phyloP scores from a whole-genome alignment of 2,329 filamentous ascomycete genomes.

The Arthrocladium fulminans region DNA sequence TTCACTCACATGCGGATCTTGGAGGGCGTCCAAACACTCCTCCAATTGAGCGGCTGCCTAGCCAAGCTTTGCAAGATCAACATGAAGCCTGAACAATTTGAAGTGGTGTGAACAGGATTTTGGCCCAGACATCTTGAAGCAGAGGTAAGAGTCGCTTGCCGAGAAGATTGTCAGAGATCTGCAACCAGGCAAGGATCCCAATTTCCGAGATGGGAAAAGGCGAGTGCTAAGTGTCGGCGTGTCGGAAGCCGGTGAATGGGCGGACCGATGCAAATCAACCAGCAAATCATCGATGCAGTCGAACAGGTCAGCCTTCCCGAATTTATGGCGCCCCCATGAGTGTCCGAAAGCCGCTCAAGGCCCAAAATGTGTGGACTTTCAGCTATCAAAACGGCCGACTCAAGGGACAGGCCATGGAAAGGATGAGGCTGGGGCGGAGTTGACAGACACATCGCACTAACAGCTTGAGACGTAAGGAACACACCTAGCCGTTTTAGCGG shows the following conservation, averaged over 20 bases:
- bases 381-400: neutral
- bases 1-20: slow-evolving; percentile 99
- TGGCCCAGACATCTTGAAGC: neutral
- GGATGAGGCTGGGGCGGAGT: neutral
- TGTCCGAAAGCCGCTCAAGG: too few species aligned
- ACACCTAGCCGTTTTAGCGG: neutral
- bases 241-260: neutral
- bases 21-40: slow-evolving; percentile 90
- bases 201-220: neutral
- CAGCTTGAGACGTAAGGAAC: neutral
- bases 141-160: neutral
- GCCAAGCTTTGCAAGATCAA: slow-evolving; percentile 89
- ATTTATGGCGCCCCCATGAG: neutral
- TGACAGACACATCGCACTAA: neutral
- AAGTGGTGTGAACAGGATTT: slow-evolving; percentile 27
- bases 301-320: neutral
- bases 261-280: neutral
- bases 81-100: slow-evolving; percentile 83
- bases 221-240: neutral
- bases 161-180: neutral
- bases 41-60: slow-evolving; percentile 88
- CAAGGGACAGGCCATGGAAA: neutral
- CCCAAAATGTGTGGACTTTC: too few species aligned
- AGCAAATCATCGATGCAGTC: neutral
- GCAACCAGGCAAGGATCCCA: neutral